phyloP scores from a whole-genome alignment of 2,329 filamentous ascomycete species.

The Cryphonectria radicalis region DNA sequence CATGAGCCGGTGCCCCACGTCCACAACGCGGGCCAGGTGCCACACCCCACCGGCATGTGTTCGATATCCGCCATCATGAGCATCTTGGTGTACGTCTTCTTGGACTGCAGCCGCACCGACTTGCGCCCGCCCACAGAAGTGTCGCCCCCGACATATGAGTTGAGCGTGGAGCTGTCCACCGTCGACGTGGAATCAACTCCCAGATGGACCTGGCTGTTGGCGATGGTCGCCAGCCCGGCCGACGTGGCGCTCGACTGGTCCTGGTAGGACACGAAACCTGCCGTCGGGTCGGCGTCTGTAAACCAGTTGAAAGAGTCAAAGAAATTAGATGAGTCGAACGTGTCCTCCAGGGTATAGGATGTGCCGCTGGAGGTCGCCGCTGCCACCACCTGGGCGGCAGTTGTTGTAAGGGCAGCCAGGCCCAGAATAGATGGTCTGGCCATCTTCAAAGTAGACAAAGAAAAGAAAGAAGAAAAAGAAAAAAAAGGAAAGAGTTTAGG shows the following conservation, averaged over 20 bases:
- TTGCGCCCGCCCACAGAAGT: slow-evolving; percentile 6
- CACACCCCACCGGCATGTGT: slow-evolving; percentile 79
- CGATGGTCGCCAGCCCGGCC: slow-evolving; percentile 61
- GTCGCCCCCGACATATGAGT: not conserved
- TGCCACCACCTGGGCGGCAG: not conserved
- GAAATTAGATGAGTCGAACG: slow-evolving; percentile 58
- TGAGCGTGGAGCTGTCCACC: not conserved
- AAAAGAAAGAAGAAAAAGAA: not conserved
- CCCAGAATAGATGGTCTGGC: not conserved
- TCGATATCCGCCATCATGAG: slow-evolving; percentile 74
- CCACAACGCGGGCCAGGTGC: slow-evolving; percentile 78
- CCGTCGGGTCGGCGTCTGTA: slow-evolving; percentile 66
- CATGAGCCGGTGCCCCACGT: slow-evolving; percentile 67
- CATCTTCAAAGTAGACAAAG: not conserved
- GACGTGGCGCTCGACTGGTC: slow-evolving; percentile 58
- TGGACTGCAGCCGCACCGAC: slow-evolving; percentile 46
- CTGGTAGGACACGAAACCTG: slow-evolving; percentile 75
- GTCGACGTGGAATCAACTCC: slow-evolving; percentile 61
- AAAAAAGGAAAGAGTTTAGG: not conserved
- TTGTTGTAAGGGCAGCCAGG: not conserved
- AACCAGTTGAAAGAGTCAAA: slow-evolving; percentile 62
- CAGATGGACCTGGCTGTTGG: slow-evolving; percentile 63
- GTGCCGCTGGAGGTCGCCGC: slow-evolving; percentile 31
- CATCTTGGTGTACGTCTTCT: slow-evolving; percentile 68
- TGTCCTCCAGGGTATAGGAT: slow-evolving; percentile 51